A percentile compares a stretch with the other conserved stretches of the same genome.
Evolutionary conservation across 139 green algal genomes (phyloP).

Genomic region (Picochlorum sp.): DNA sequence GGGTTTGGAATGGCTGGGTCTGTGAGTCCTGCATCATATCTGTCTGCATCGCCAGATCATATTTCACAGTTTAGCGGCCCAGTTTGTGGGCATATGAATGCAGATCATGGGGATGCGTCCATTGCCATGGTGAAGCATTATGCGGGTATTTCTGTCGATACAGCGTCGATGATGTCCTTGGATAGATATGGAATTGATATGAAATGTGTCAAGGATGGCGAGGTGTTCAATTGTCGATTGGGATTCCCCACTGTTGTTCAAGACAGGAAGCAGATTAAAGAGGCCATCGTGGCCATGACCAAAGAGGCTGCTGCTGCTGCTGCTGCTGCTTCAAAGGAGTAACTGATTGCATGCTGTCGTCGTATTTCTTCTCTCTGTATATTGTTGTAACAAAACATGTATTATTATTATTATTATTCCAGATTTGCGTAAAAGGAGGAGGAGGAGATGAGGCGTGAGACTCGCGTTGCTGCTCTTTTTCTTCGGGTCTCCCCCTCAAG

Average conservation of each 20-base stretch:
- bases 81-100: constrained; percentile 74
- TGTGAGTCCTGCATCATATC: constrained; percentile 43
- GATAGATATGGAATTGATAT: constrained; percentile 66
- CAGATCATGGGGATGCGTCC: constrained; percentile 34
- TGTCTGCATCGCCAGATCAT: constrained; percentile 50
- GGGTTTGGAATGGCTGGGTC: constrained; percentile 59
- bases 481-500: too few species aligned
- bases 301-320: constrained; percentile 29
- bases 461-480: too few species aligned
- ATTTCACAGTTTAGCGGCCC: constrained; percentile 57
- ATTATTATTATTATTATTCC: too few species aligned
- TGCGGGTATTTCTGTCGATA: constrained; percentile 39
- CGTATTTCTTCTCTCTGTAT: too few species aligned
- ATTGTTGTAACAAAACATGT: too few species aligned
- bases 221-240: constrained; percentile 45
- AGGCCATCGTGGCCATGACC: constrained; percentile 66
- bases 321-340: constrained; percentile 5
- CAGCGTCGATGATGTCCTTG: constrained; percentile 47
- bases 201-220: constrained; percentile 10
- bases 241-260: constrained; percentile 41
- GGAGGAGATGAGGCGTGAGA: neutral
- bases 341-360: neutral
- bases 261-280: constrained; percentile 58
- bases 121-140: constrained; percentile 56
- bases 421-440: too few species aligned